Percentiles rank a stretch among this genome's conserved stretches.
Evolutionary conservation across 1,284 basidiomycete genomes (phyloP).

Genomic region (Flammula alnicola): DNA sequence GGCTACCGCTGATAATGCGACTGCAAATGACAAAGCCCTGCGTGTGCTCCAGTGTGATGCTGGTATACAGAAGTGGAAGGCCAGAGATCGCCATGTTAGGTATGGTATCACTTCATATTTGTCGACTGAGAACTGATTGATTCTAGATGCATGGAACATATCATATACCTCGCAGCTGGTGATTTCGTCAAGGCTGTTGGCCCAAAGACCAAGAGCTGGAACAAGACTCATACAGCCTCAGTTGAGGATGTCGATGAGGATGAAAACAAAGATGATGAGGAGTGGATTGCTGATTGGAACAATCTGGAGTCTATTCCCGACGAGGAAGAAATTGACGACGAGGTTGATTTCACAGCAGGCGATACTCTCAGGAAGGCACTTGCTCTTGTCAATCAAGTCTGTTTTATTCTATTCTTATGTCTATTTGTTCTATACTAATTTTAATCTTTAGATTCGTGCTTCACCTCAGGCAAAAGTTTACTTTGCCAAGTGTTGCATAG

Average conservation of each 20-base stretch:
- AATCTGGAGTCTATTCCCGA: too few relatives aligned
- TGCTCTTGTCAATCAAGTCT: constrained; percentile 30
- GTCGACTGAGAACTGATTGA: background rate
- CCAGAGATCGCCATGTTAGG: constrained; percentile 17
- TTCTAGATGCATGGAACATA: constrained; percentile 29
- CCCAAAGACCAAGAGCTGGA: too few relatives aligned
- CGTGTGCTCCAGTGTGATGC: constrained; percentile 6
- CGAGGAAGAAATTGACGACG: constrained; percentile 12
- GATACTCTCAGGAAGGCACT: constrained; percentile 29
- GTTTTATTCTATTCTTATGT: background rate
- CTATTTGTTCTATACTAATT: constrained; percentile 8
- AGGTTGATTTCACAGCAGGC: constrained; percentile 20
- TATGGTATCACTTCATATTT: constrained; percentile 10
- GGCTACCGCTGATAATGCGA: constrained; percentile 25
- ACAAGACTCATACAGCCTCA: too few relatives aligned
- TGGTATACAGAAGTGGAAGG: constrained; percentile 17
- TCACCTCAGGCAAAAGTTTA: constrained; percentile 30
- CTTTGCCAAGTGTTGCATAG: constrained; percentile 23
- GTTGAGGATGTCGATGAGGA: constrained; percentile 1
- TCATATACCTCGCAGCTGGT: constrained; percentile 20
- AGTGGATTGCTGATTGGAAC: constrained; percentile 7
- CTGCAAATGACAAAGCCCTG: constrained; percentile 22
- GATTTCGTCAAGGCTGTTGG: constrained; percentile 21
- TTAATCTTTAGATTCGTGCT: constrained; percentile 22
- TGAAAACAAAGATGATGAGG: constrained; percentile 11